Base-by-base conservation (phyloP, 1,284 basidiomycete genomes). In the Salmacisia buchloeana region DNA sequence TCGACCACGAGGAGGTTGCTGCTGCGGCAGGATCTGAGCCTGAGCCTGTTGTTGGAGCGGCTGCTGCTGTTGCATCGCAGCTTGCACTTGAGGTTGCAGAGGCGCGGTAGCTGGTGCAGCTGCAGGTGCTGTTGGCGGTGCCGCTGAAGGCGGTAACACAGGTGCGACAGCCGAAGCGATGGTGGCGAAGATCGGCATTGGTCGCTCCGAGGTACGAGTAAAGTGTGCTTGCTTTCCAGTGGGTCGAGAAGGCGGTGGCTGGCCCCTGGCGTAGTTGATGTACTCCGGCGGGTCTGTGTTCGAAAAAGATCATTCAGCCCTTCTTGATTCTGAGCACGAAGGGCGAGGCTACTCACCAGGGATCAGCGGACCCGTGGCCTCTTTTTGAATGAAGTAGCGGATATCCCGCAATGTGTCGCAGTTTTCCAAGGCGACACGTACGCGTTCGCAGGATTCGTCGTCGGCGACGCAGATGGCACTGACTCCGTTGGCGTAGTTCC, bases 381-480 rank as follows among this genome's bases (percentile, higher is more conserved):
- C 70, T 52, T 72, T 66, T 36, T 76, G 72, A 39, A 79, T 76
- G 65, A 78, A 79, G 60, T 61, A 61, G 18, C 68, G 64, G 23
- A 78, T 71, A 49, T 79, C 77, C 29, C 71, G 63, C 2, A 64
- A 63, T 15, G 76, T 69, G 25, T 79, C 76, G 60, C 75, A 75
- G 39, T 68, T 71, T 62, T 79, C 76, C 21, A 79, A 68, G 34
- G 75, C 68, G 56, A 78, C 76, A 21, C 76, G 68, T 27, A 78
- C 70, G 10, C 74, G 68, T 60, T 79, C 76, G 67, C 76, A 79
- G 1, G 70, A 71, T 60, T 96, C 92, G 78, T 98, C 96, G 77
- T 98, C 94, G 23, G 88, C 85, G 13, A 99, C 94, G 76, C 96
- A 98, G 29, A 97, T 90, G 6, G 91, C 91, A 3, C 93, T 96